Evolutionary conservation across 345 rosid genomes (phyloP).

Genomic region (Salix suchowensis): DNA sequence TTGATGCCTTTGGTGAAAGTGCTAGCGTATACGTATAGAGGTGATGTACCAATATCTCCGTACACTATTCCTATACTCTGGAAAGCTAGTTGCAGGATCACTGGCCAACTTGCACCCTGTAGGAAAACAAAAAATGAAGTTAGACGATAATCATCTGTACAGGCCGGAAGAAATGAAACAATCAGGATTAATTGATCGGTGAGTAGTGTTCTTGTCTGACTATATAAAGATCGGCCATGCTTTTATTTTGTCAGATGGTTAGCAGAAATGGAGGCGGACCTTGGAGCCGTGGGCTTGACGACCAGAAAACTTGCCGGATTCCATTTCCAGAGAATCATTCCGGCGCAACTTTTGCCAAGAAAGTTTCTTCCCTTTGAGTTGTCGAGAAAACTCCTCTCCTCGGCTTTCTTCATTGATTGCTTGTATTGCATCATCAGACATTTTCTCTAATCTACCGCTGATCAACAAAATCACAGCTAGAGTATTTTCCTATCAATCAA

Average conservation of each 20-base stretch:
- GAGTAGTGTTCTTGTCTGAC: no score
- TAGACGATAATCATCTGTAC: no score
- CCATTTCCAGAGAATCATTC: slow-evolving; percentile 43
- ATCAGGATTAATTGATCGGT: no score
- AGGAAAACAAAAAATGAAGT: not conserved
- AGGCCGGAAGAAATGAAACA: no score
- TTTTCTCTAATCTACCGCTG: not conserved
- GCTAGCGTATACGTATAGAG: slow-evolving; percentile 45
- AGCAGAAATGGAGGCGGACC: slow-evolving; percentile 14
- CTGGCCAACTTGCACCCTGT: slow-evolving; percentile 26
- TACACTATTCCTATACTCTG: slow-evolving; percentile 60
- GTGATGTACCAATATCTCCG: slow-evolving; percentile 62
- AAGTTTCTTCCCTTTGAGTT: slow-evolving; percentile 18
- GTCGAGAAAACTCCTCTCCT: not conserved
- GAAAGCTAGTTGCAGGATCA: slow-evolving; percentile 46
- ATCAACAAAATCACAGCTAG: no score
- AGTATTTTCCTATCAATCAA: no score
- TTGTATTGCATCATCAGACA: not conserved
- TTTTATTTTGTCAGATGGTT: no score
- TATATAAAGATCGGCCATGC: no score
- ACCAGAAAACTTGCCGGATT: slow-evolving; percentile 22
- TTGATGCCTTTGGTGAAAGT: slow-evolving; percentile 32
- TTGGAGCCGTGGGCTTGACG: slow-evolving; percentile 21
- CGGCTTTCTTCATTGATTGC: not conserved
- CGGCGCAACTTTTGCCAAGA: slow-evolving; percentile 27